Evolutionary conservation across 2,329 filamentous ascomycete species (phyloP).

Genomic region (Sporothrix globosa): DNA sequence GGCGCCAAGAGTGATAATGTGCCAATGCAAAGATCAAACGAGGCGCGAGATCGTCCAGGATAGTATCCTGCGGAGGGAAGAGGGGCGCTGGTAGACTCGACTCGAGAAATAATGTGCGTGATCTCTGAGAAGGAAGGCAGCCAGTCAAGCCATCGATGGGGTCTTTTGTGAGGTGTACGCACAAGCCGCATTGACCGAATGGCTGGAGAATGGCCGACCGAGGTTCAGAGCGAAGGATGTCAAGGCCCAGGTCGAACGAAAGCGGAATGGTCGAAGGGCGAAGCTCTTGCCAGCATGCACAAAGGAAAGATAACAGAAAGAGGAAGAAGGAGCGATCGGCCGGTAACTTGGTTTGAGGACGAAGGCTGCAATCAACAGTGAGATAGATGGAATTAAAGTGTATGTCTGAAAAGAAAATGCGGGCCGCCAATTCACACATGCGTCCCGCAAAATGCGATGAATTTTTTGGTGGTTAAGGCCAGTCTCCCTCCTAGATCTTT

Average conservation of each 20-base stretch:
- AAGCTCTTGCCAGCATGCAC: not conserved
- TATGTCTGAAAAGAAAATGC: not conserved
- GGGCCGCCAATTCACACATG: conserved; percentile 16
- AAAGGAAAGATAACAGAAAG: not conserved
- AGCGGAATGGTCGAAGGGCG: not conserved
- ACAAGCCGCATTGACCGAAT: not conserved
- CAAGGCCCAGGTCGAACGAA: not conserved
- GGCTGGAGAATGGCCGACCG: not conserved
- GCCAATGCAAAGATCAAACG: conserved; percentile 23
- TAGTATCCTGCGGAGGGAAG: conserved; percentile 12
- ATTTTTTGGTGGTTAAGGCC: not conserved
- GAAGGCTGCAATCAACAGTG: not conserved
- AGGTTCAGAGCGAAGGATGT: conserved; percentile 15
- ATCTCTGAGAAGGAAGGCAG: not conserved
- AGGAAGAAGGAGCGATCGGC: not conserved
- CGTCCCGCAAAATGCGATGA: conserved; percentile 4
- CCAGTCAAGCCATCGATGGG: conserved; percentile 4
- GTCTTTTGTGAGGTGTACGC: not conserved
- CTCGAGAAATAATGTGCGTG: not conserved
- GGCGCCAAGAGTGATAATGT: conserved; percentile 9
- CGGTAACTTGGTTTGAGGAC: not conserved
- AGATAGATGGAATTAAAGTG: conserved; percentile 1
- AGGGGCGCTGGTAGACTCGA: not conserved
- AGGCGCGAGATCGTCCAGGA: not conserved
- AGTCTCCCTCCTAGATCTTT: not conserved